These are phyloP conservation scores for Cystoisospora suis DNA, from an alignment of 169 alveolate genomes.

Conservation along the genomic window DNA sequence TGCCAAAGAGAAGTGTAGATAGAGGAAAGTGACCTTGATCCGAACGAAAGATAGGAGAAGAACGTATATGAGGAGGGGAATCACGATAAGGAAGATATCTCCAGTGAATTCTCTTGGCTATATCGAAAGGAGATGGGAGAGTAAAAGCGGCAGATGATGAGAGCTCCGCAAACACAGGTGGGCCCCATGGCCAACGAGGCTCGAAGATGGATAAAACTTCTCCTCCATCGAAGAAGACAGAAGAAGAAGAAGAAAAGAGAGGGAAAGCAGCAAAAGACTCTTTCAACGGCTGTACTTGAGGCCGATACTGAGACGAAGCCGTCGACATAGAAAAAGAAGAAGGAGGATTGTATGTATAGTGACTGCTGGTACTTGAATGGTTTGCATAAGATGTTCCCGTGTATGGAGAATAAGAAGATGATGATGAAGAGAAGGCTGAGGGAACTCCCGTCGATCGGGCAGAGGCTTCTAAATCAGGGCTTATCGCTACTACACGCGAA, in stretches of 20 bases:
- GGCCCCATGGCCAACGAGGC: background rate
- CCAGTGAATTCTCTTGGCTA: slow-evolving; percentile 14
- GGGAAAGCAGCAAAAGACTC: slow-evolving; percentile 17
- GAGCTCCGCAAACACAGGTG: background rate
- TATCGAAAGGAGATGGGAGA: background rate
- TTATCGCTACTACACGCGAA: slow-evolving; percentile 1
- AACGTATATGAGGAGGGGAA: too few relatives aligned
- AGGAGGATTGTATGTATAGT: too few relatives aligned
- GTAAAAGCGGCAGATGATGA: background rate
- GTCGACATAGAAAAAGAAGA: background rate
- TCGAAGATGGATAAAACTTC: background rate
- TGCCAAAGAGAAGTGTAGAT: too few relatives aligned
- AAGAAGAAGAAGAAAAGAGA: background rate
- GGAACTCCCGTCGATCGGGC: background rate
- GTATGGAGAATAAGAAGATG: background rate
- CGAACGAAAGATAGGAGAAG: too few relatives aligned
- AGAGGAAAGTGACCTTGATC: too few relatives aligned
- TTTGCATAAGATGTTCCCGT: too few relatives aligned
- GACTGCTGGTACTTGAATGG: too few relatives aligned
- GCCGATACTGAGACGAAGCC: too few relatives aligned
- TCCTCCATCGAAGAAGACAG: background rate
- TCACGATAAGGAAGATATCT: slow-evolving; percentile 3
- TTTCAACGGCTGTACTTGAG: background rate
- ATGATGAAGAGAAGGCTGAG: background rate
- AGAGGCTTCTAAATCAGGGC: background rate